These are phyloP conservation scores for Zychaea mexicana DNA, from an alignment of 371 early-diverging fungal species.

Conservation along the genomic window DNA sequence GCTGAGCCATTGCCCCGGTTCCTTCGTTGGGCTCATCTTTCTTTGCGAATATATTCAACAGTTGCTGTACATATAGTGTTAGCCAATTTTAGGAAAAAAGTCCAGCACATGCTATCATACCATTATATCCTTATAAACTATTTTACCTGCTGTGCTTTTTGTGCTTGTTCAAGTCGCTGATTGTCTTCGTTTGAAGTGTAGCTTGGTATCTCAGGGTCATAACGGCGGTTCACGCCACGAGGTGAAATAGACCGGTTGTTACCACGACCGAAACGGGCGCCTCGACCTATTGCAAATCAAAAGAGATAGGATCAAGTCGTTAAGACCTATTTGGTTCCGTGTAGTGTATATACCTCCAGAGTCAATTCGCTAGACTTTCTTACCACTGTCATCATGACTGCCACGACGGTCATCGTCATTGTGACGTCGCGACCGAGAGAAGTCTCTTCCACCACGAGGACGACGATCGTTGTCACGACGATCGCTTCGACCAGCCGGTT, in stretches of 20 bases:
- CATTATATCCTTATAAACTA: too few species aligned
- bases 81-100: too few species aligned
- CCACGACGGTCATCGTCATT: constrained; percentile 1
- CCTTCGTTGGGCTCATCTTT: neutral
- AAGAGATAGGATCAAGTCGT: too few species aligned
- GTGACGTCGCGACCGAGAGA: constrained; percentile 5
- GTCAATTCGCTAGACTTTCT: too few species aligned
- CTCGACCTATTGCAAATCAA: neutral
- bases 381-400: constrained; percentile 2
- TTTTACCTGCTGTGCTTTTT: constrained; percentile 36
- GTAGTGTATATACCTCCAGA: too few species aligned
- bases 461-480: constrained; percentile 11
- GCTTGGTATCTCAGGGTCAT: constrained; percentile 1
- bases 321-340: too few species aligned
- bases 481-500: neutral
- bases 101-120: too few species aligned
- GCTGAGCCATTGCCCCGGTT: neutral
- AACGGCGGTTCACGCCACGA: neutral
- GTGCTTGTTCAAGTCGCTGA: constrained; percentile 29
- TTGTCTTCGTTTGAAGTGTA: neutral
- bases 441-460: constrained; percentile 1
- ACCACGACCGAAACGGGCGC: constrained; percentile 3
- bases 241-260: neutral
- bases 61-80: neutral
- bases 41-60: constrained; percentile 22